Evolutionary conservation across 257 asterid genomes (phyloP), one percentile per base, ranked within the genome.

Genomic region (Solanum lycopersicoides): DNA sequence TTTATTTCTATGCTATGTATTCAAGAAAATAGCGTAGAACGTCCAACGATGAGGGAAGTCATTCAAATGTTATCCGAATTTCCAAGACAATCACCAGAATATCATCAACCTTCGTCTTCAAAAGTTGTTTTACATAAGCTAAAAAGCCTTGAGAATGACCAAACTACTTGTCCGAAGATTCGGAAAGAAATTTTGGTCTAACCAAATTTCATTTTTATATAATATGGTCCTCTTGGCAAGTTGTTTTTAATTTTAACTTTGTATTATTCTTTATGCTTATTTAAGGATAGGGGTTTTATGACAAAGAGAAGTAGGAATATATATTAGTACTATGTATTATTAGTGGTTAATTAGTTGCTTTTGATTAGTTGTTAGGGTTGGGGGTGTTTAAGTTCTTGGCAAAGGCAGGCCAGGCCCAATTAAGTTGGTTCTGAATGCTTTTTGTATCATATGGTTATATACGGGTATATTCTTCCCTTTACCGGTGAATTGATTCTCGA

Each of bases 11-110:
- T 96, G 96, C 96, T 96, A 25, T 95, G 99, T 88, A 86, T 92
- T 28, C 98, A 94, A 87, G 98, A 95, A 37, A 93, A 93, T 85
- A 95, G 96, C 82, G 93, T 96, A 74, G 98, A 96, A 86, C 91
- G 99, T 34, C 99, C 99, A 47, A 93, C 96, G 56, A 94, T 95
- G 99, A 90, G 99, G 34, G 97, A 93, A 89, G 99, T 96, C 47
- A 97, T 95, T 90, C 98, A 96, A 89, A 96, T 96, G 98, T 89
- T 96, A 23, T 95, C 97, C 4, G 98, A 96, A 86, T 94, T 89
- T 72, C 96, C 98, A 2, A 94, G 92, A 28, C 93, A 91, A 21
- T 90, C 93, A 14, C 92, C 91, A 0, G 93, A 93, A 34, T 77
- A 83, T 15, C 90, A 83, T 11, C 90, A 76, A 50, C 83, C 95